Base-by-base conservation (phyloP, 2,329 filamentous ascomycete genomes). In the Penicillium sp. region DNA sequence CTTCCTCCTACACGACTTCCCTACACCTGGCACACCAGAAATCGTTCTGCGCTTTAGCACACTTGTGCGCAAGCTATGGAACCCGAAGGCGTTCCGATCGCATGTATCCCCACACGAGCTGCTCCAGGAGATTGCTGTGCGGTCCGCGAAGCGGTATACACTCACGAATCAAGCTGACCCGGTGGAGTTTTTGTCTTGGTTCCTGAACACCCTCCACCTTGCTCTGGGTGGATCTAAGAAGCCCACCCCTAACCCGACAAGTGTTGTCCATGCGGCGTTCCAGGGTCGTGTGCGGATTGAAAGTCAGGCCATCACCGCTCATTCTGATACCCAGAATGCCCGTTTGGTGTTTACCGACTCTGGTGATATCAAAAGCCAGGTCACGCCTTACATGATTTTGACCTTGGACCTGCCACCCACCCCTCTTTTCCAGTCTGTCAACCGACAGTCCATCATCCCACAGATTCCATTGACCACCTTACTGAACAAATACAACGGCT, bases 21-120 rank as follows among this genome's bases (percentile, higher is more conserved):
- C 82, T 10, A 63, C 65, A 4, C 81, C 82, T 10, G 83, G 81
- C 14, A 75, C 76, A 54, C 87, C 91, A 2, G 92, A 97, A 75
- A 85, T 99, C 32, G 91, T 90, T 50, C 88, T 94, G 71, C 86
- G 94, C 10, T 92, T 93, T 69, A 90, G 89, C 64, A 94, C 92
- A 50, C 82, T 99, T 18, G 86, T 97, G 56, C 89, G 94, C 71
- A 99, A 99, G 77, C 91, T 99, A 62, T 99, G 94, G 94, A 99
- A 99, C 71, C 89, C 92, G 2, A 88, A 90, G 64, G 93, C 94
- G 9, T 99, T 99, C 82, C 95, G 96, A 75, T 88, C 89, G 4
- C 94, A 99, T 74, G 94, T 99, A 49, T 97, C 93, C 9, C 94
- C 94, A 0, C 94, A 99, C 79, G 94, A 99, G 75, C 83, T 99